Evolutionary conservation across 768 basidiomycete species (phyloP).

Genomic region (Thelephora aurantiotincta): DNA sequence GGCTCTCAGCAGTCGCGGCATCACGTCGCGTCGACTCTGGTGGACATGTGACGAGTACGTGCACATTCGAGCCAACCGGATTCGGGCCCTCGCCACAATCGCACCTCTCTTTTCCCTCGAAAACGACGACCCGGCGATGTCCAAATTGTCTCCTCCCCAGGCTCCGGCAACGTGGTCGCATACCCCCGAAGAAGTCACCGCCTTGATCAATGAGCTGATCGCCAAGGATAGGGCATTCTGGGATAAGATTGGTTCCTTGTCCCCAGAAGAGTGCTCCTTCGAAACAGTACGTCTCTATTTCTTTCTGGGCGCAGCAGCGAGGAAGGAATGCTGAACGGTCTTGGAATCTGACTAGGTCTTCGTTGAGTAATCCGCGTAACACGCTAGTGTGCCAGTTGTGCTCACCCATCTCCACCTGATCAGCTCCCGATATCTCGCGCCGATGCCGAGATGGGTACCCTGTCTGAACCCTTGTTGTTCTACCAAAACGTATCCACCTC

Average conservation of each 20-base stretch:
- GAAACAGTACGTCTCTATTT: constrained; percentile 35
- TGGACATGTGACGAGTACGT: too few species aligned
- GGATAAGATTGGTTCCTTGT: constrained; percentile 47
- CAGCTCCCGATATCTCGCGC: constrained; percentile 47
- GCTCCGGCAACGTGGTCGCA: constrained; percentile 54
- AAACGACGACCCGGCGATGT: constrained; percentile 16
- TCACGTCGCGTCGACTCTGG: too few species aligned
- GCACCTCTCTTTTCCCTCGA: too few species aligned
- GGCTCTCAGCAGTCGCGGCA: too few species aligned
- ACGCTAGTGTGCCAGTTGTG: constrained; percentile 6
- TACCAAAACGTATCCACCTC: constrained; percentile 71
- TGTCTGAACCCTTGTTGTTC: constrained; percentile 52
- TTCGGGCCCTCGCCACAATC: too few species aligned
- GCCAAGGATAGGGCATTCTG: constrained; percentile 35
- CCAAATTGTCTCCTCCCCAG: constrained; percentile 50
- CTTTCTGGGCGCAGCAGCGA: not conserved
- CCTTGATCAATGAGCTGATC: constrained; percentile 44
- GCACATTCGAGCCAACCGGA: too few species aligned
- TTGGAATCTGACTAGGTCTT: constrained; percentile 38
- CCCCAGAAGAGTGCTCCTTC: constrained; percentile 45
- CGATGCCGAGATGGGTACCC: constrained; percentile 37
- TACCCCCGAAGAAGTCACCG: constrained; percentile 41
- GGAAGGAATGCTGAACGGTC: not conserved
- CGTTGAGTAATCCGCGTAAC: constrained; percentile 28
- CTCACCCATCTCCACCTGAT: constrained; percentile 3